Conservation (phyloP, 2,329 filamentous ascomycete genomes). For the Talaromyces marneffei region DNA sequence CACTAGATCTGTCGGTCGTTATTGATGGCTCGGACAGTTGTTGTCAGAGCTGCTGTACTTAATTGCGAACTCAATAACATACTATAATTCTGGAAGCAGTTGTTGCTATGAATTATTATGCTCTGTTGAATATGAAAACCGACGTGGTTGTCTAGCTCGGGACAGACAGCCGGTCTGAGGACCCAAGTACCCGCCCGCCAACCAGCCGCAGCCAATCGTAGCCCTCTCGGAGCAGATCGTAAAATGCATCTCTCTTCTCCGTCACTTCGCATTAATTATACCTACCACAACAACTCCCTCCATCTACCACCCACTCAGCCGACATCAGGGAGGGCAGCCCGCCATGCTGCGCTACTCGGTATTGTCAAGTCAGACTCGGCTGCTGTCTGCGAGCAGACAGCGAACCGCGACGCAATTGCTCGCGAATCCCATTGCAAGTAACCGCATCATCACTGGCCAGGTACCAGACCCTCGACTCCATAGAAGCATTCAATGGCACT, state of each 20-base stretch:
- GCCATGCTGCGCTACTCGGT: conserved; percentile 54
- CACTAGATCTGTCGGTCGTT: conserved; percentile 1
- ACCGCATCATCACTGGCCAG: conserved; percentile 35
- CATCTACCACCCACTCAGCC: conserved; percentile 19
- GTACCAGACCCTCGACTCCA: conserved; percentile 25
- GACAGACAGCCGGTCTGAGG: not conserved
- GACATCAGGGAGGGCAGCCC: conserved; percentile 39
- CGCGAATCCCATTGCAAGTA: conserved; percentile 31
- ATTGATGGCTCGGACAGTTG: not conserved
- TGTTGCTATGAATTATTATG: too few relatives aligned
- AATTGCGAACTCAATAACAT: not conserved
- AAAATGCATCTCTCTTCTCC: conserved; percentile 26
- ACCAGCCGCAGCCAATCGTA: conserved; percentile 5
- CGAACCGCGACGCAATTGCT: conserved; percentile 41
- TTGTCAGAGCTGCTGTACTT: not conserved
- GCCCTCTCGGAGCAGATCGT: conserved; percentile 34
- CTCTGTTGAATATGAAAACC: not conserved
- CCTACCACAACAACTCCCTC: not conserved
- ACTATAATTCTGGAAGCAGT: not conserved
- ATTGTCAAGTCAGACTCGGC: conserved; percentile 41
- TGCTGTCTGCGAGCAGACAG: conserved; percentile 35
- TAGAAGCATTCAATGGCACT: conserved; percentile 26
- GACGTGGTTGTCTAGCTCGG: conserved; percentile 5
- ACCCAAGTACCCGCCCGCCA: conserved; percentile 1
- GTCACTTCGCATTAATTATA: not conserved